Conservation (phyloP, 2,329 filamentous ascomycete genomes). For the Xylariales sp. region DNA sequence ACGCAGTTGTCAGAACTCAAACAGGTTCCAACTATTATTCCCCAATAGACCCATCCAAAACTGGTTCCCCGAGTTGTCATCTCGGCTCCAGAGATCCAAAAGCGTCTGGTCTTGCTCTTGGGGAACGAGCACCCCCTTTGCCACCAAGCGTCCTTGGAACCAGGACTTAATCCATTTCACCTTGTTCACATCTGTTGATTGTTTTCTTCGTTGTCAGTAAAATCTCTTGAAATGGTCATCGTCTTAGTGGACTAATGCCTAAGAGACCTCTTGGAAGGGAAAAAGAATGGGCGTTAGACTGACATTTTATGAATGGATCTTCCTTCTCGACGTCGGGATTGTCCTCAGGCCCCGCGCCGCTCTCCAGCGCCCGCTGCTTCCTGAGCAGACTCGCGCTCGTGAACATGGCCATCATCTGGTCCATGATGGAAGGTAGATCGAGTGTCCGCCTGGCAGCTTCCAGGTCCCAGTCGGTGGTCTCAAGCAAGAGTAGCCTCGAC, state of each 20-base stretch:
- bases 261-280: too few species aligned
- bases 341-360: conserved; percentile 11
- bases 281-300: too few species aligned
- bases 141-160: conserved; percentile 20
- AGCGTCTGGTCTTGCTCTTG: not conserved
- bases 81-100: conserved; percentile 7
- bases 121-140: conserved; percentile 1
- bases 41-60: conserved; percentile 14
- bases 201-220: too few species aligned
- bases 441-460: conserved; percentile 15
- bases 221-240: too few species aligned
- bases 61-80: conserved; percentile 11
- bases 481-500: conserved; percentile 22
- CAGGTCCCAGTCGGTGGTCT: conserved; percentile 22
- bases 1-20: conserved; percentile 16
- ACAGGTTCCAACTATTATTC: conserved; percentile 12
- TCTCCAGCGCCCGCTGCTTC: conserved; percentile 14
- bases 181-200: conserved; percentile 15
- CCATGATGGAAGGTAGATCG: conserved; percentile 15
- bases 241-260: too few species aligned
- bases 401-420: conserved; percentile 12
- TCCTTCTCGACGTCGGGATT: conserved; percentile 14
- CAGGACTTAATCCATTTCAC: conserved; percentile 25
- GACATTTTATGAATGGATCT: conserved; percentile 13
- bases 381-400: conserved; percentile 8